Conservation (phyloP, 2,329 filamentous ascomycete genomes). For the Ophiostoma pallidulum region DNA sequence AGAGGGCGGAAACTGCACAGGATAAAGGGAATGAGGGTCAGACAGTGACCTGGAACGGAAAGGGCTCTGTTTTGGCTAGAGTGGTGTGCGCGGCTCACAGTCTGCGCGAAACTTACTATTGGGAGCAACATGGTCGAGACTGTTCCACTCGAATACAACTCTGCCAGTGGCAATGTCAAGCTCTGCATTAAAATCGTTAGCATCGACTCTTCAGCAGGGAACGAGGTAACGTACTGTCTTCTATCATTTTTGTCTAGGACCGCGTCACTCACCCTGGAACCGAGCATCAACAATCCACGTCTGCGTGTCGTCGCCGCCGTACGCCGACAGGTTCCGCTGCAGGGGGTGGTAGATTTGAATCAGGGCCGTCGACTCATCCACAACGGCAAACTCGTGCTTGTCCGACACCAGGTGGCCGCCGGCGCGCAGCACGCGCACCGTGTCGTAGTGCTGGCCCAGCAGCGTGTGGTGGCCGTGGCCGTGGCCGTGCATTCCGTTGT, state of each 20-base stretch:
- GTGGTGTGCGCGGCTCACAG: not conserved
- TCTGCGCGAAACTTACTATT: constrained; percentile 27
- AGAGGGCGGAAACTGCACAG: constrained; percentile 20
- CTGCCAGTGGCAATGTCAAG: constrained; percentile 44
- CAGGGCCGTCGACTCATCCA: constrained; percentile 42
- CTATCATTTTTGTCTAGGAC: no score
- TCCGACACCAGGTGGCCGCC: constrained; percentile 40
- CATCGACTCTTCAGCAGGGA: not conserved
- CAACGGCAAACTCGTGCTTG: constrained; percentile 47
- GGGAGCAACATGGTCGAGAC: constrained; percentile 45
- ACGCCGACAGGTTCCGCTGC: constrained; percentile 33
- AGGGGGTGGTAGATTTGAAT: constrained; percentile 45
- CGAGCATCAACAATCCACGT: constrained; percentile 48
- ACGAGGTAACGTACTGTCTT: no score
- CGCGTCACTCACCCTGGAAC: constrained; percentile 40
- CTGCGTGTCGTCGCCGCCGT: constrained; percentile 37
- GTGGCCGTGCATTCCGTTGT: constrained; percentile 41
- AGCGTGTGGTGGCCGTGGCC: constrained; percentile 46
- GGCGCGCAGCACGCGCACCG: constrained; percentile 41
- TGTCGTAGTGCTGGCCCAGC: constrained; percentile 45
- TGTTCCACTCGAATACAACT: constrained; percentile 50
- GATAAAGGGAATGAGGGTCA: no score
- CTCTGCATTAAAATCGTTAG: constrained; percentile 17
- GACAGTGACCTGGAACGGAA: no score
- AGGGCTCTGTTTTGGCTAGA: not conserved